These are phyloP conservation scores for Eutypella sp. DNA, from an alignment of 2,329 filamentous ascomycete species.

Conservation along the genomic window DNA sequence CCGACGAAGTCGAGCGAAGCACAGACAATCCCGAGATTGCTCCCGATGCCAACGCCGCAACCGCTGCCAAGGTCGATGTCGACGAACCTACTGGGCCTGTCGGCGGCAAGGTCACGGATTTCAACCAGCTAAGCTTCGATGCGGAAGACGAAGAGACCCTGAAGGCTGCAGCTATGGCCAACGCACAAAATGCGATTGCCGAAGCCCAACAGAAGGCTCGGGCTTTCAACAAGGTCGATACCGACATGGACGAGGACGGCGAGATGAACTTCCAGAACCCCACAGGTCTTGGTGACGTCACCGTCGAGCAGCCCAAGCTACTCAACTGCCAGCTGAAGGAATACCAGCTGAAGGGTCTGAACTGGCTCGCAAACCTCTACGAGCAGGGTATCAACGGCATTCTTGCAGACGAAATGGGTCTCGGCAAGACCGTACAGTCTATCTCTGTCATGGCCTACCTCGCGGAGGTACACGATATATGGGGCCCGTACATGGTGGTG, in stretches of 20 bases:
- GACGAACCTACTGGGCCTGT: slow-evolving; percentile 49
- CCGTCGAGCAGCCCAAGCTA: slow-evolving; percentile 90
- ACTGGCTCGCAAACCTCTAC: slow-evolving; percentile 98
- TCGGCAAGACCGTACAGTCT: slow-evolving; percentile 97
- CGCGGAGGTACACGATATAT: slow-evolving; percentile 94
- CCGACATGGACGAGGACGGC: slow-evolving; percentile 79
- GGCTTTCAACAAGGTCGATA: slow-evolving; percentile 76
- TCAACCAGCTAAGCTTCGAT: slow-evolving; percentile 93
- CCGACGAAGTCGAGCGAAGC: slow-evolving; percentile 85
- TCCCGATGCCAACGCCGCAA: slow-evolving; percentile 43
- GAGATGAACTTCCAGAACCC: slow-evolving; percentile 99
- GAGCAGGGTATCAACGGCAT: slow-evolving; percentile 99
- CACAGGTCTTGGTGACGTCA: slow-evolving; percentile 86
- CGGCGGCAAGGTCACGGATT: slow-evolving; percentile 76
- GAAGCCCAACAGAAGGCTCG: slow-evolving; percentile 90
- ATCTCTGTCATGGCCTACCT: slow-evolving; percentile 99
- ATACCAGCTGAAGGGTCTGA: slow-evolving; percentile 98
- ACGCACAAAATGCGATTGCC: slow-evolving; percentile 92
- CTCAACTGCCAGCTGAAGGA: slow-evolving; percentile 94
- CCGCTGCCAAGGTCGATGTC: slow-evolving; percentile 40
- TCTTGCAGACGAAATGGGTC: slow-evolving; percentile 97
- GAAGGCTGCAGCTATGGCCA: slow-evolving; percentile 81
- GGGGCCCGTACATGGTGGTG: slow-evolving; percentile 96
- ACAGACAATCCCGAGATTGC: slow-evolving; percentile 75
- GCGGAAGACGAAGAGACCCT: slow-evolving; percentile 84